Evolutionary conservation across 805 yeast genomes (phyloP).

Genomic region (Lipomyces chichibuensis): DNA sequence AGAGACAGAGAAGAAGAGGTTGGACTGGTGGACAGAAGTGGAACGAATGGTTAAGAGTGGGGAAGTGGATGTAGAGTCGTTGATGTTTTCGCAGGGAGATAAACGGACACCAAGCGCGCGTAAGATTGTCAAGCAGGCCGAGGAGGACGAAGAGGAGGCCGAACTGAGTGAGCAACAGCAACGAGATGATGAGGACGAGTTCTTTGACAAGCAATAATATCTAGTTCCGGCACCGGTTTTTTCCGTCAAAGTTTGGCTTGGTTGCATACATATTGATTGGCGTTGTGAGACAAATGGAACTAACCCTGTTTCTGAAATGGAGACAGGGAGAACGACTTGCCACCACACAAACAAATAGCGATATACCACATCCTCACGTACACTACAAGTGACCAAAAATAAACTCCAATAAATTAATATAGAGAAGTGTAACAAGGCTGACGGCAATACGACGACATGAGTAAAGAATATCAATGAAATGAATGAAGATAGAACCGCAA

Average conservation of each 20-base stretch:
- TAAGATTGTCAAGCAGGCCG: not conserved
- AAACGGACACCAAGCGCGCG: not conserved
- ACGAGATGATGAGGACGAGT: slow-evolving; percentile 25
- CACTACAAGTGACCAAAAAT: not conserved
- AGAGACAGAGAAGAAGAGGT: slow-evolving; percentile 17
- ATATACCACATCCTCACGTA: not conserved
- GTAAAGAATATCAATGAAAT: not conserved
- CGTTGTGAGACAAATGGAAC: not conserved
- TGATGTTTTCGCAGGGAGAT: slow-evolving; percentile 25
- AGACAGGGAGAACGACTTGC: too few relatives aligned
- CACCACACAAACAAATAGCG: not conserved
- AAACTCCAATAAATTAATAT: not conserved
- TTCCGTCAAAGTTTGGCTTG: not conserved
- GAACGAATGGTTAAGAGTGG: slow-evolving; percentile 15
- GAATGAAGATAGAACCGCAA: not conserved
- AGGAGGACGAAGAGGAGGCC: slow-evolving; percentile 1
- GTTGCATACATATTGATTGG: not conserved
- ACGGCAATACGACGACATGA: not conserved
- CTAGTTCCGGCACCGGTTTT: not conserved
- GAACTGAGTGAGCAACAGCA: not conserved
- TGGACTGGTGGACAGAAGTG: slow-evolving; percentile 23
- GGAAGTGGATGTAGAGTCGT: slow-evolving; percentile 24
- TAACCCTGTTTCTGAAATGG: too few relatives aligned
- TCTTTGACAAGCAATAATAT: slow-evolving; percentile 16
- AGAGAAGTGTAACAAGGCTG: not conserved